These are phyloP conservation scores for Harrya chromipes DNA, from an alignment of 768 basidiomycete genomes.

Conservation along the genomic window DNA sequence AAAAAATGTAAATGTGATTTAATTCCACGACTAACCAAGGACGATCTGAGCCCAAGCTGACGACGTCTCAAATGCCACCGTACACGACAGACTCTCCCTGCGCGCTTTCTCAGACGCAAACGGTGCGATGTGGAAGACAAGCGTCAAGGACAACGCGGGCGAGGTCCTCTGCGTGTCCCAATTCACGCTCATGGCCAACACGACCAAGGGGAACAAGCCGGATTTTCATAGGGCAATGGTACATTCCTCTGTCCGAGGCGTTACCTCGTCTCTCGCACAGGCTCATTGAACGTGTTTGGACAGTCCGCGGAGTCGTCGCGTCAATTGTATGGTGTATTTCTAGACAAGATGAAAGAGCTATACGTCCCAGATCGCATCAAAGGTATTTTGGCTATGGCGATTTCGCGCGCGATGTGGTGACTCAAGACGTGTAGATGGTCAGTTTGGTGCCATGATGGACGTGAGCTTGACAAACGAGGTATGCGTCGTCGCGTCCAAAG, in stretches of 20 bases:
- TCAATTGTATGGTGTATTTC: conserved; percentile 66
- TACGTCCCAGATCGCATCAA: conserved; percentile 78
- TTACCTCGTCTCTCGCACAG: background rate
- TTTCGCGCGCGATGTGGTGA: background rate
- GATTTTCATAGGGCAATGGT: conserved; percentile 97
- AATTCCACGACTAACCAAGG: background rate
- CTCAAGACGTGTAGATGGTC: conserved; percentile 61
- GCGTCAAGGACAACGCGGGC: conserved; percentile 83
- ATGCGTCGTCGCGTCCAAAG: conserved; percentile 9
- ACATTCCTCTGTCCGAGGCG: conserved; percentile 16
- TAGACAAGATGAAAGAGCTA: conserved; percentile 59
- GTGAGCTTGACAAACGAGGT: conserved; percentile 88
- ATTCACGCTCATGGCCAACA: conserved; percentile 87
- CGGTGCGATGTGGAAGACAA: conserved; percentile 80
- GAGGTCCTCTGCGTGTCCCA: conserved; percentile 95
- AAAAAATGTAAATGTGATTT: conserved; percentile 67
- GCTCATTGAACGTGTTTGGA: background rate
- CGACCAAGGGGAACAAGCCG: conserved; percentile 83
- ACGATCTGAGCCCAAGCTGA: conserved; percentile 4
- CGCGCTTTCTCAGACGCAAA: conserved; percentile 66
- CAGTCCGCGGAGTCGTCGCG: conserved; percentile 68
- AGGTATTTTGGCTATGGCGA: conserved; percentile 42
- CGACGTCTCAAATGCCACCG: background rate
- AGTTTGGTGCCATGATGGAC: conserved; percentile 96
- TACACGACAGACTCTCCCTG: conserved; percentile 54